phyloP scores from a whole-genome alignment of 2,329 filamentous ascomycete genomes.

The Neonectria ditissima region DNA sequence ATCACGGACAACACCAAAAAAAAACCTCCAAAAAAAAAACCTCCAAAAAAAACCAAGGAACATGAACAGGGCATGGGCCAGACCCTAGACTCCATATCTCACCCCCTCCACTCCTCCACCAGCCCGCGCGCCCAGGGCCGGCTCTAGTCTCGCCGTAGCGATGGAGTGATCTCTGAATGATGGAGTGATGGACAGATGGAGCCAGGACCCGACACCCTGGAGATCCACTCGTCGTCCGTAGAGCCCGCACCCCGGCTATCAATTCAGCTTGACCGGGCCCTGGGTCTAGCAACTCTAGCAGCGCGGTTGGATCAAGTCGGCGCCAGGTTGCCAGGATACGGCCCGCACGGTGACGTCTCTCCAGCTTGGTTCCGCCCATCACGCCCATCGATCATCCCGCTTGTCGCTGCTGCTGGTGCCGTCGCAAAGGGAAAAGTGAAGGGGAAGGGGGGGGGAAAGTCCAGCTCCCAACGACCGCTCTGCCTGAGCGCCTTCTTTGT shows the following conservation, averaged over 20 bases:
- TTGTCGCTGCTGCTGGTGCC: constrained; percentile 8
- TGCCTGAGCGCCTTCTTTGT: constrained; percentile 9
- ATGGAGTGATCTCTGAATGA: constrained; percentile 1
- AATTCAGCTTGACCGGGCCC: constrained; percentile 11
- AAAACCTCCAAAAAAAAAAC: too few relatives aligned
- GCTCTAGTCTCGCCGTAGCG: neutral
- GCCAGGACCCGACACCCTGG: constrained; percentile 12
- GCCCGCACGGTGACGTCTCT: constrained; percentile 25
- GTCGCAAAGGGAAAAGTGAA: neutral
- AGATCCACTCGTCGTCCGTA: constrained; percentile 13
- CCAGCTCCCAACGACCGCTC: constrained; percentile 22
- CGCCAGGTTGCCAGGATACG: constrained; percentile 5
- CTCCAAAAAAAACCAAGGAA: too few relatives aligned
- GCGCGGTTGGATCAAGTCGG: neutral
- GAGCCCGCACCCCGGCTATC: constrained; percentile 8
- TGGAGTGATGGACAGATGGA: constrained; percentile 9
- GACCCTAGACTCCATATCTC: neutral
- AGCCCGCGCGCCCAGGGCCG: neutral
- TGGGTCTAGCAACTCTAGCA: constrained; percentile 5
- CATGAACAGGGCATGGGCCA: neutral
- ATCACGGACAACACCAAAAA: too few relatives aligned
- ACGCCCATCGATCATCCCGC: neutral
- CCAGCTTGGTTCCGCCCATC: constrained; percentile 19
- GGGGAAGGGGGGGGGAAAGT: too few relatives aligned
- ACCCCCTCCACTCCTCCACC: neutral